Base-by-base conservation (phyloP, 352 stramenopile species). In the Pythium dissotocum region DNA sequence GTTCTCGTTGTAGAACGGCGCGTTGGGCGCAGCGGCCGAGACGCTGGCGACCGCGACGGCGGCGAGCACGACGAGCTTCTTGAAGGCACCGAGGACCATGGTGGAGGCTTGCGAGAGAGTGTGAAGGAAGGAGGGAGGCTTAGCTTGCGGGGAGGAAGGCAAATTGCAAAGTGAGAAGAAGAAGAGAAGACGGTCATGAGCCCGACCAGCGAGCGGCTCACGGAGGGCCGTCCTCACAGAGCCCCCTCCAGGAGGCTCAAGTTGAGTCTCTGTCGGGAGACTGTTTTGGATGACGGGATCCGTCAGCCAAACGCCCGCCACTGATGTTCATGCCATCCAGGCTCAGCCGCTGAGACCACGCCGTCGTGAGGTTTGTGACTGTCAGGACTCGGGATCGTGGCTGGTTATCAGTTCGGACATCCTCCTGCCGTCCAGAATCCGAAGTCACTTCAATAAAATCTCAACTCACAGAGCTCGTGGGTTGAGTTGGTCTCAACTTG, bases 71-170 rank as follows among this genome's bases (percentile, higher is more conserved):
- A 58, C 32, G 28, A 72, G n/a, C 58, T 73, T 73, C 67, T 73
- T 73, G 67, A 73, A 65, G 44, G 66, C 59, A 55, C 36, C 53
- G 70, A 76, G 58, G 46, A 64, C 33, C 65, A 72, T 72, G 60
- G 40, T 61, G 35, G 24, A 58, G 1, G 16, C 12, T 21, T 16
- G 46, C 5, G 46, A 1, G 54, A 49, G 54, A 10, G 49, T 18
- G 28, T 24, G 21, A 24, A 24, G 21, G 21, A 24, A 24, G 21
- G 21, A 24, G 57, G 2, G 24, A 53, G 57, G 16, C 32, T 49
- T 61, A 7, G 42, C 44, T 55, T 63, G 44, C 42, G 49, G 21
- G 61, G 7, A 28, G 28, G n/a, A 18, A 14, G 33, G 62, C 30
- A 69, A 69, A 63, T 63, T 58, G 42, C 30, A 40, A 38, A 69